Base-by-base conservation (phyloP, 1,284 basidiomycete genomes). In the Apiotrichum domesticum region DNA sequence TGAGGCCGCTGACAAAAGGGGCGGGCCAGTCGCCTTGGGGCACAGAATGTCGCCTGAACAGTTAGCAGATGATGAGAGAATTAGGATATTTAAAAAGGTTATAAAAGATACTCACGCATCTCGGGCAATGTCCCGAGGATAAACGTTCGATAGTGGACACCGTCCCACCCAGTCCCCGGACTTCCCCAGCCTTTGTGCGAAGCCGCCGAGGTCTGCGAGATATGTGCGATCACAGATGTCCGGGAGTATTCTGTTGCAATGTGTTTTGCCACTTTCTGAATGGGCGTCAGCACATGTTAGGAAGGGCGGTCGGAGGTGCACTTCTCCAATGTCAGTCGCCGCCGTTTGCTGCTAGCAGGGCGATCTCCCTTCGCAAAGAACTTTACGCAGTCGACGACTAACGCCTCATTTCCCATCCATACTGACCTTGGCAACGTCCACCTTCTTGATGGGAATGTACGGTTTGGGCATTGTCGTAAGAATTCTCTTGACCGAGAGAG, bases 181-280 rank as follows among this genome's bases (percentile, higher is more conserved):
- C 80, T 77, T 14, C 89, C 89, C 88, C 89, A 92, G 11, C 90
- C 90, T 58, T 86, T 83, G 64, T 88, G 89, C 58, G 79, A 77
- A 1, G 81, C 82, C 46, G 84, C 82, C 64, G 83, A 85, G 10
- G 90, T 88, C 61, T 86, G 81, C 11, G 86, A 85, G 66, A 88
- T 84, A 71, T 87, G 84, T 13, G 86, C 81, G 59, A 91, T 82
- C 45, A 90, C 79, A 64, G 87, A 87, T 32, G 86, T 81, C 15
- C 90, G 83, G 5, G 84, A 82, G 71, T 88, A 90, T 68, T 93
- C 90, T 63, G 87, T 85, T 59, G 82, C 80, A 58, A 92, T 83
- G 67, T 87, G 87, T 55, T 82, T 79, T 62, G 86, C 82, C 7
- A 91, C 87, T 33, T 80, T 75, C 88, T 91, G 63, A 40, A 33